Base-by-base conservation (phyloP, 1,139 yeast genomes). In the Zygosaccharomyces sapae region DNA sequence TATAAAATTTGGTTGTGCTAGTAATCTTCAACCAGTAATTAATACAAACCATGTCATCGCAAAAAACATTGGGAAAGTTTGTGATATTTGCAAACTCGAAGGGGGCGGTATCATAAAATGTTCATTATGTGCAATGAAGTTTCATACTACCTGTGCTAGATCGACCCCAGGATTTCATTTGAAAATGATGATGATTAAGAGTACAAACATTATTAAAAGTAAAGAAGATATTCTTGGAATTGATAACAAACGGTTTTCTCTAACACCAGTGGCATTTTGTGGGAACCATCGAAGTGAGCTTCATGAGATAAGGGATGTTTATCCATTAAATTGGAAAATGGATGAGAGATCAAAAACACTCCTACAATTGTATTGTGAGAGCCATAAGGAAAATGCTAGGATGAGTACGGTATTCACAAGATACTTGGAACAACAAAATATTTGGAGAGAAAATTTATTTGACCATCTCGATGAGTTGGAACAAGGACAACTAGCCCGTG, bases 71-170 rank as follows among this genome's bases (percentile, higher is more conserved):
- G 50, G 50, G 22, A 57, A 51, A 9, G 48, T 44, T 1, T 79
- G 83, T 53, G 47, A 52, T 2, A 55, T 76, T 5, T 80, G 86
- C 57, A 58, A 63, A 8, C 54, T 63, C 10, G 51, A 48, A 3
- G 69, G 68, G 18, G 83, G 83, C 8, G 70, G 72, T 1, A 58
- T 77, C 24, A 58, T 66, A 1, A 49, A 56, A 12, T 80, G 86
- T 59, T 63, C 66, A 7, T 47, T 65, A 3, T 80, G 85, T 53
- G 52, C 61, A 1, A 59, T 61, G 2, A 51, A 57, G 4, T 71
- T 71, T 47, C 96, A 87, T 65, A 71, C 79, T 0, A 83, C 86
- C 0, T 87, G 96, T 70, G 89, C 86, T 2, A 78, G 76, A 52
- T 77, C 74, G 52, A 61, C 73, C 2, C 64, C 71, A 0, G 70